Evolutionary conservation across 345 rosid genomes (phyloP), one percentile per base, ranked within the genome.

Genomic region (Lepidium aucheri): DNA sequence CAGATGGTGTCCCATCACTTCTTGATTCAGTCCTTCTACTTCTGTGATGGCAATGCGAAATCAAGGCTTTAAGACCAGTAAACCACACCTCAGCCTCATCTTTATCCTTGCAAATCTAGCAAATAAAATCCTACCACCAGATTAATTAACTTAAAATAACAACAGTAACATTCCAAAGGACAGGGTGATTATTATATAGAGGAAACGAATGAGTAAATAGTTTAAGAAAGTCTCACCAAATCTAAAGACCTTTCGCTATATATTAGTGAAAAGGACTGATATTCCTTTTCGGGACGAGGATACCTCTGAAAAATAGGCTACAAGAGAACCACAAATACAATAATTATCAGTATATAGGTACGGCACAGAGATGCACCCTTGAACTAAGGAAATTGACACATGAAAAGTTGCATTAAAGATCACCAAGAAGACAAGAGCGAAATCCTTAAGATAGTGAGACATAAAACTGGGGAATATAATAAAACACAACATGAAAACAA

Each of bases 211-310:
- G 26, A 3, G 52, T 22, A 52, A 35, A 8, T 14, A 53, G 49
- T 6, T 9, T 9, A 69, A 80, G 59, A 47, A 49, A 63, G 49
- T 24, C 84, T 83, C 79, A 94, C 99, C 97, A 90, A 70, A 83
- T 94, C 99, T 67, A 94, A 72, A 30, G 99, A 90, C 45, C 99
- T 87, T 55, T 90, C 99, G 75, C 79, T 88, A 73, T 94, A 94
- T 74, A 88, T 94, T 57, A 94, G 93, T 49, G 99, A 94, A 82
- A 94, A 90, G 9, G 99, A 94, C 78, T 94, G 99, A 68, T 90
- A 94, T 76, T 94, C 99, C 85, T 94, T 94, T 84, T 94, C 99
- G 8, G 99, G 99, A 18, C 97, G 91, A 41, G 96, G 99, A 82
- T 88, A 81, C 78, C 99, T 83, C 79, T 90, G 97, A 78, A 94